Conservation (phyloP, 495 filamentous ascomycete species). For the Penicillium diatomitis region DNA sequence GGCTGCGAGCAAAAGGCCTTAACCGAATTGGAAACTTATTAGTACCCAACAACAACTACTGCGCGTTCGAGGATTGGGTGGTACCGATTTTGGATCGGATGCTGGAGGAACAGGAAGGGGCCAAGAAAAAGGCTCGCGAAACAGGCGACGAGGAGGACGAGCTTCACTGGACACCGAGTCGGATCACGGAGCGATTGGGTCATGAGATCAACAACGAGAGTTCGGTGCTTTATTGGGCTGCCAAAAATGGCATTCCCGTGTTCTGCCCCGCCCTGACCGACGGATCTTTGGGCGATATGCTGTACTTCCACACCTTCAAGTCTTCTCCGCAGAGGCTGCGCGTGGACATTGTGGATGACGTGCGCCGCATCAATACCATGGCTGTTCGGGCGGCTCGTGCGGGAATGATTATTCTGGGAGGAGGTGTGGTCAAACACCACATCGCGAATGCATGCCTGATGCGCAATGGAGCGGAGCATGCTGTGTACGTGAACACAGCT, state of each 20-base stretch:
- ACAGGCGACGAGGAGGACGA: slow-evolving; percentile 53
- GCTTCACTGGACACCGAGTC: slow-evolving; percentile 83
- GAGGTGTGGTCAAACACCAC: slow-evolving; percentile 91
- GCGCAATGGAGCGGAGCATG: slow-evolving; percentile 92
- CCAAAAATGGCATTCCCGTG: slow-evolving; percentile 85
- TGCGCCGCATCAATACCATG: slow-evolving; percentile 81
- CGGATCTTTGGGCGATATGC: slow-evolving; percentile 90
- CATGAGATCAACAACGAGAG: slow-evolving; percentile 84
- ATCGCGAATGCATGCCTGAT: slow-evolving; percentile 96
- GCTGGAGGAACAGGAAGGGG: slow-evolving; percentile 85
- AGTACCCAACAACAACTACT: slow-evolving; percentile 97
- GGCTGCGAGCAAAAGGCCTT: slow-evolving; percentile 69
- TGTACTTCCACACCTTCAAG: slow-evolving; percentile 94
- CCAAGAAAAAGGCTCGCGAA: slow-evolving; percentile 34
- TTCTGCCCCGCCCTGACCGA: slow-evolving; percentile 96
- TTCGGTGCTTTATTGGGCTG: slow-evolving; percentile 91
- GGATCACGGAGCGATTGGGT: slow-evolving; percentile 76
- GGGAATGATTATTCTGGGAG: slow-evolving; percentile 91
- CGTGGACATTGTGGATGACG: slow-evolving; percentile 84
- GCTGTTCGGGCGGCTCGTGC: slow-evolving; percentile 72
- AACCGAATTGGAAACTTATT: slow-evolving; percentile 94
- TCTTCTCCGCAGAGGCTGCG: slow-evolving; percentile 65
- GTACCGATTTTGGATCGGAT: slow-evolving; percentile 83
- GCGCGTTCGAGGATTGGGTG: slow-evolving; percentile 94
- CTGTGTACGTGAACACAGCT: slow-evolving; percentile 93